Conservation (phyloP, 2,329 filamentous ascomycete species). For the Apiospora marii region DNA sequence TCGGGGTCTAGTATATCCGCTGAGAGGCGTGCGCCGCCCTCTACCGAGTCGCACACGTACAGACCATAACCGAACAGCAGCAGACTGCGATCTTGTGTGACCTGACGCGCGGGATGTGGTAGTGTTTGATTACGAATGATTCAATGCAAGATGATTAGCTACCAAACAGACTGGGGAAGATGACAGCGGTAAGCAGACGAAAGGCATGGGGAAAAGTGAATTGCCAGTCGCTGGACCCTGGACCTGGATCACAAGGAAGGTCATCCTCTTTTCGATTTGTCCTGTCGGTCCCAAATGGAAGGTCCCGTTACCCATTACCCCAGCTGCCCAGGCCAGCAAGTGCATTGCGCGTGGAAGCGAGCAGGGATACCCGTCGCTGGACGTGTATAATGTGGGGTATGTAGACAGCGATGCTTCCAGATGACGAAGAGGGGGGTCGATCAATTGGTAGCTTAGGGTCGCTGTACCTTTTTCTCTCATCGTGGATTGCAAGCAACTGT, state of each 20-base stretch:
- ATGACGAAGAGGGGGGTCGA: not conserved
- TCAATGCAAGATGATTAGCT: not conserved
- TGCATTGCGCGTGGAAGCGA: constrained; percentile 6
- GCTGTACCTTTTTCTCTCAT: not conserved
- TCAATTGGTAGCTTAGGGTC: not conserved
- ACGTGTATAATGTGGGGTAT: constrained; percentile 13
- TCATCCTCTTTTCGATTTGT: not conserved
- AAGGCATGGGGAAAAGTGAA: not conserved
- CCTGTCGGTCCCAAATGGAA: constrained; percentile 22
- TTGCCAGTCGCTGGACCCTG: not conserved
- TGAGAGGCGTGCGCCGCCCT: constrained; percentile 11
- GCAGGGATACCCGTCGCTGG: constrained; percentile 14
- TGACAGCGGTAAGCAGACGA: not conserved
- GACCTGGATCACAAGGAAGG: not conserved
- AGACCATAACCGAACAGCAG: not conserved
- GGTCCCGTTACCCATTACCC: constrained; percentile 18
- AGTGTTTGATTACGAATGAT: not conserved
- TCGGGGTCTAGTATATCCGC: not conserved
- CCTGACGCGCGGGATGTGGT: not conserved
- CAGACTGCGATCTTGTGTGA: not conserved
- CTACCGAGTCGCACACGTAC: constrained; percentile 20
- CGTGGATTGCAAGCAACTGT: not conserved
- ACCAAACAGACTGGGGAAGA: not conserved
- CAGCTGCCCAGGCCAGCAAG: not conserved
- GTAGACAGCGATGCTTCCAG: constrained; percentile 14